Evolutionary conservation across 371 early-diverging fungal genomes (phyloP).

Genomic region (Mucor lusitanicus): DNA sequence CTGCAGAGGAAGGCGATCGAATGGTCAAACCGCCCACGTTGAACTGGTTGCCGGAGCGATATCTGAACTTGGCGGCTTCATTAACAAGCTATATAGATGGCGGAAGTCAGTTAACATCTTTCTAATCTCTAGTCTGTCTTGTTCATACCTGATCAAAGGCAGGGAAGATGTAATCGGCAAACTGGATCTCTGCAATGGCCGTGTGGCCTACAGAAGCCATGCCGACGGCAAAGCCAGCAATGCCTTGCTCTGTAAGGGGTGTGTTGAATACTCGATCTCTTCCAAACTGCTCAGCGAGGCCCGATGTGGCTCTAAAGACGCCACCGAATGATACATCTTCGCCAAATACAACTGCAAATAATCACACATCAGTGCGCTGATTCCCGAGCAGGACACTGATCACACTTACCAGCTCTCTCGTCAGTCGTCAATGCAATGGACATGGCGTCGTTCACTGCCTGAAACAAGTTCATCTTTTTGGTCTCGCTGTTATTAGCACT

Average conservation of each 20-base stretch:
- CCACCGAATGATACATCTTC: slow-evolving; percentile 99
- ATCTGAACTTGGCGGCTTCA: slow-evolving; percentile 97
- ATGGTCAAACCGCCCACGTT: slow-evolving; percentile 92
- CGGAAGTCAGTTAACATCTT: too few species aligned
- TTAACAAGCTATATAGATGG: slow-evolving; percentile 86
- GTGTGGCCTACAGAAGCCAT: slow-evolving; percentile 96
- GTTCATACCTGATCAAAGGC: slow-evolving; percentile 92
- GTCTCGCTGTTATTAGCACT: slow-evolving; percentile 73
- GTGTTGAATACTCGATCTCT: slow-evolving; percentile 96
- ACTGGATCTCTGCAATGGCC: slow-evolving; percentile 98
- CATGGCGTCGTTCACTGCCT: slow-evolving; percentile 95
- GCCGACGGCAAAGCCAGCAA: slow-evolving; percentile 98
- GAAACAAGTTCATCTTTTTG: slow-evolving; percentile 92
- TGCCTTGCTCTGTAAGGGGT: slow-evolving; percentile 95
- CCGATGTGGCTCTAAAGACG: slow-evolving; percentile 95
- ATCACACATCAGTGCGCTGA: background rate
- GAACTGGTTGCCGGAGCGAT: slow-evolving; percentile 93
- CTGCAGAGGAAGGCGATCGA: slow-evolving; percentile 93
- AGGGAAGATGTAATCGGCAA: slow-evolving; percentile 98
- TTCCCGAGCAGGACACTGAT: background rate
- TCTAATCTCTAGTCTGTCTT: too few species aligned
- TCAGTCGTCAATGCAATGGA: slow-evolving; percentile 86
- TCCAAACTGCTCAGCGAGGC: slow-evolving; percentile 89
- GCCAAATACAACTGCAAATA: slow-evolving; percentile 84
- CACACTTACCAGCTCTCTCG: slow-evolving; percentile 71